Conservation (phyloP, 176 grass and related monocot genomes). For the Triticum urartu region DNA sequence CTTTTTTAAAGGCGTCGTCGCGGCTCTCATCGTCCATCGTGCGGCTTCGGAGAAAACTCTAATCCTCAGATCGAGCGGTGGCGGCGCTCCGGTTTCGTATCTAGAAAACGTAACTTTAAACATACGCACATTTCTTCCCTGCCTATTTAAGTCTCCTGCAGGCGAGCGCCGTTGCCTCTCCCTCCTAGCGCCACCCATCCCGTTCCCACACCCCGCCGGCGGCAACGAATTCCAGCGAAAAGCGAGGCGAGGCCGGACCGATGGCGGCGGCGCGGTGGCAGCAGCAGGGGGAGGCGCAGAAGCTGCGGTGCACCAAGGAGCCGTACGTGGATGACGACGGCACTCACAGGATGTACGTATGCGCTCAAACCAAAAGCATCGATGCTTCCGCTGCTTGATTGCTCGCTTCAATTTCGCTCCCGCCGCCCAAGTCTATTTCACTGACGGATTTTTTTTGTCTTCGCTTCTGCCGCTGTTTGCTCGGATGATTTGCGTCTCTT, state of each 20-base stretch:
- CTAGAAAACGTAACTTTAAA: no score
- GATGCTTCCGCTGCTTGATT: neutral
- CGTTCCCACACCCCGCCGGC: neutral
- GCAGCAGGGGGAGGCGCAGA: constrained; percentile 39
- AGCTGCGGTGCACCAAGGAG: constrained; percentile 91
- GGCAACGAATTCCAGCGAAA: neutral
- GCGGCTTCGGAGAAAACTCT: no score
- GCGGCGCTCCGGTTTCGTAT: no score
- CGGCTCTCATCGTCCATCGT: no score
- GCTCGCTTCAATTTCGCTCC: no score
- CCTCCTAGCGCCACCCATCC: neutral
- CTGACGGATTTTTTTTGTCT: no score
- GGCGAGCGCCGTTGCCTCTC: neutral
- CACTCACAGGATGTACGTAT: constrained; percentile 58
- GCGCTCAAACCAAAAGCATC: neutral
- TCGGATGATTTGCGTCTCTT: neutral
- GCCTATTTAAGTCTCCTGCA: neutral
- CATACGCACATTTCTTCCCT: neutral
- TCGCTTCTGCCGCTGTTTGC: neutral
- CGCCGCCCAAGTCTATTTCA: no score
- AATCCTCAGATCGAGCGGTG: no score
- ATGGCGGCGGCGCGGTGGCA: constrained; percentile 25
- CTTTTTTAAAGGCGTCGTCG: no score
- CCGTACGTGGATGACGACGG: constrained; percentile 71
- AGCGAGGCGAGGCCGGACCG: neutral